Percentiles rank a stretch among this genome's conserved stretches.
These are phyloP conservation scores for Entomortierella lignicola DNA, from an alignment of 192 early-diverging fungal genomes.

Conservation along the genomic window DNA sequence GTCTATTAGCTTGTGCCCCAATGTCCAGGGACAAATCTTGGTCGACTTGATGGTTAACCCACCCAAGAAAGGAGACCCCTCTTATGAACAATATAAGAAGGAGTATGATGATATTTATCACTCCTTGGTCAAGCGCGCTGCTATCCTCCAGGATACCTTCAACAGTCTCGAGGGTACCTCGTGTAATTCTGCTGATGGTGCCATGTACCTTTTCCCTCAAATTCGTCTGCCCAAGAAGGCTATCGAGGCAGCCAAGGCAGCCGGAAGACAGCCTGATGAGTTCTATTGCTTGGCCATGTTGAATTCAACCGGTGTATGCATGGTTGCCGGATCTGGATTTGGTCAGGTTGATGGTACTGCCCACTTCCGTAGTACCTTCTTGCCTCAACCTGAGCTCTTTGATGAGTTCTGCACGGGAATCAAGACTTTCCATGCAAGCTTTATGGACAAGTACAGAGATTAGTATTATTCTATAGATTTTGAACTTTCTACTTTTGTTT, in stretches of 20 bases:
- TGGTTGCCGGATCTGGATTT: slow-evolving; percentile 95
- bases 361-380: slow-evolving; percentile 97
- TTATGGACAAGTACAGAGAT: slow-evolving; percentile 79
- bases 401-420: slow-evolving; percentile 86
- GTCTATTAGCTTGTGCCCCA: slow-evolving; percentile 93
- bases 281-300: slow-evolving; percentile 94
- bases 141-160: slow-evolving; percentile 78
- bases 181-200: slow-evolving; percentile 91
- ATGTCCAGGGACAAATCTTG: slow-evolving; percentile 94
- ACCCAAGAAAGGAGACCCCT: slow-evolving; percentile 82
- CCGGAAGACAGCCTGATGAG: slow-evolving; percentile 83
- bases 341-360: slow-evolving; percentile 88
- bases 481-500: too few relatives aligned
- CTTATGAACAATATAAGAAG: slow-evolving; percentile 76
- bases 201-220: slow-evolving; percentile 97
- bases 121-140: slow-evolving; percentile 84
- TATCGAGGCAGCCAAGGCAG: slow-evolving; percentile 78
- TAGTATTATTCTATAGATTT: slow-evolving; percentile 33
- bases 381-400: slow-evolving; percentile 94
- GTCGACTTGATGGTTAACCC: slow-evolving; percentile 95
- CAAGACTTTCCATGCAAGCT: slow-evolving; percentile 81
- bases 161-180: slow-evolving; percentile 85
- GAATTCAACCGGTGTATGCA: slow-evolving; percentile 95
- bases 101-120: slow-evolving; percentile 83
- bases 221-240: slow-evolving; percentile 82